Base-by-base conservation (phyloP, 1,139 yeast species). In the Hemisphaericaspora xylofermentans region DNA sequence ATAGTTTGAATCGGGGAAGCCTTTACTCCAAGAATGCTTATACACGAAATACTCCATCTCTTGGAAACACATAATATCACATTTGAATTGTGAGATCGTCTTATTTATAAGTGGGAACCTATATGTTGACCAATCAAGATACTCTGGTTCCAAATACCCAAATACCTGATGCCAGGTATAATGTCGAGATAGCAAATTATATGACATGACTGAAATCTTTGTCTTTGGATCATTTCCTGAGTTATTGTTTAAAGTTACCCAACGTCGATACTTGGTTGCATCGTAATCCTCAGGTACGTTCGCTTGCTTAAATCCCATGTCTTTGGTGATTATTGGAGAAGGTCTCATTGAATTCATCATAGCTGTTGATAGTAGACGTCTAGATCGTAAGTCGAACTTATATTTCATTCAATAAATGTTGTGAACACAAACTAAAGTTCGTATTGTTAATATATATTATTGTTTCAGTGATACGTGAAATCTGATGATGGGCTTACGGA, bases 31-130 rank as follows among this genome's bases (percentile, higher is more conserved):
- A 39, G 60, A 63, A 6, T 58, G 54, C 12, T 63, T 45, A 48
- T 76, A 80, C n/a, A 75, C 64, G 18, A 60, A 60, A 26, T 63
- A 61, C 35, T 80, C 83, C 73, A 80, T 64, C 57, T 80, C 84
- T 52, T 80, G 84, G 48, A 79, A 69, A 50, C 84, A 80, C 78
- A 80, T 74, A 13, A 80, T 71, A 51, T 79, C 84, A 29, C 79
- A 67, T 31, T 66, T 52, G 31, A 79, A 57, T 36, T 65, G 71
- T 3, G 49, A 43, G 39, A 78, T 59, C 15, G 66, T 63, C 32
- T 60, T 50, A 44, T 73, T 71, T 30, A 79, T 52, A 32, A 78
- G 56, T 2, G 66, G 63, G 41, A 76, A 70, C 41, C 85, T 51
- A 48, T 74, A 70, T 2, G 35, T 34, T 6, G 42, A 19, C 83